Percentiles rank a stretch among this genome's conserved stretches.
These are phyloP conservation scores for Penicillium sp. DNA, from an alignment of 2,329 filamentous ascomycete species.

Conservation along the genomic window DNA sequence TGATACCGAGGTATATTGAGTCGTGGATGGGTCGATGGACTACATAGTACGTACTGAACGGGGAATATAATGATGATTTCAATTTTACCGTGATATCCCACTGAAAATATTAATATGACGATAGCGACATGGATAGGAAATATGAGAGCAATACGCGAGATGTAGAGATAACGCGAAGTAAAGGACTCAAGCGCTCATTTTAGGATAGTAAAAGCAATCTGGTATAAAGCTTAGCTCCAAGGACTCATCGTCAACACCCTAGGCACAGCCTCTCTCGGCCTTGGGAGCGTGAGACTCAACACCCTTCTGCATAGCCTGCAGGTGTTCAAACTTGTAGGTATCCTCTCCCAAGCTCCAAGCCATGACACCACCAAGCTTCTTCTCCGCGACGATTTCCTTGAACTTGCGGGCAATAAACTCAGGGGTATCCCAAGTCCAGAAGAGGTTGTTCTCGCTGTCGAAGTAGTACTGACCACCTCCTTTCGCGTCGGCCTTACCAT, in stretches of 20 bases:
- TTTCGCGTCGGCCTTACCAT: slow-evolving; percentile 56
- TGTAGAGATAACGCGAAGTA: too few relatives aligned
- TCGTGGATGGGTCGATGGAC: slow-evolving; percentile 21
- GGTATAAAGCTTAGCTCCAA: neutral
- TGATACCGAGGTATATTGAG: slow-evolving; percentile 20
- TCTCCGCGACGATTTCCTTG: slow-evolving; percentile 54
- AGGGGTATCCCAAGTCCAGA: slow-evolving; percentile 73
- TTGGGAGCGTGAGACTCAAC: slow-evolving; percentile 10
- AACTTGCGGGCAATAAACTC: slow-evolving; percentile 63
- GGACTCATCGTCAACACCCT: neutral
- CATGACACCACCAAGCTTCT: slow-evolving; percentile 67
- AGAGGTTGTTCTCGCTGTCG: slow-evolving; percentile 58
- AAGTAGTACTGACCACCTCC: slow-evolving; percentile 68
- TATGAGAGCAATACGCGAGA: neutral
- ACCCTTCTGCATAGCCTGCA: slow-evolving; percentile 44
- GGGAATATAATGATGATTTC: neutral
- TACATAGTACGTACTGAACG: slow-evolving; percentile 4
- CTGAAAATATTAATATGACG: neutral
- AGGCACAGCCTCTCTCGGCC: neutral
- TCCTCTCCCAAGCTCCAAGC: slow-evolving; percentile 75
- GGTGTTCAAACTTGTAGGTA: slow-evolving; percentile 43
- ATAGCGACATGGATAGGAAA: neutral
- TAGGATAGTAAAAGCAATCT: neutral
- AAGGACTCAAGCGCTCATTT: neutral
- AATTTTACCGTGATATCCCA: neutral